Base-by-base conservation (phyloP, 345 rosid genomes). In the Carallia pectinifolia region DNA sequence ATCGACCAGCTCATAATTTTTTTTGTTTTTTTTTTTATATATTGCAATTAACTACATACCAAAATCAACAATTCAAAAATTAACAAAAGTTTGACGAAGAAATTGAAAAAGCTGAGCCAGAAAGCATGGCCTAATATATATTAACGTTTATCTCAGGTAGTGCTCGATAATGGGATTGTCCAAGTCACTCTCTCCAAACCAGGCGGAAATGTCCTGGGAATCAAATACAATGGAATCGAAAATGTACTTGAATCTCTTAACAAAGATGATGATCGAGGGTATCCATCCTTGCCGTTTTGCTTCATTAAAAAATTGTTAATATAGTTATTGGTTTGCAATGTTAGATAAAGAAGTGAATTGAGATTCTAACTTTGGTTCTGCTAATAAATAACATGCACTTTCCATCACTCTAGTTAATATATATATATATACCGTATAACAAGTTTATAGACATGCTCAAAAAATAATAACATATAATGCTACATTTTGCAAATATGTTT, bases 101-200 rank as follows among this genome's bases (percentile, higher is more conserved):
- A 40, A 8, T 40, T 40, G 47, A 13, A 40, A 9, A 40, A 40
- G 47, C 47, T 7, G 10, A 40, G 47, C 10, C 47, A 1, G 4
- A 44, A 44, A 44, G 16, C 5, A 7, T 8, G 48, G 9, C 4
- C 16, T 44, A 2, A 44, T 44, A 8, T 12, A 44, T 44, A 44
- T 44, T 10, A 12, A 3, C 13, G 9, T 44, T 44, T 4, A 1
- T 50, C 55, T 30, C 83, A 95, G 99, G 81, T 90, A 36, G 66
- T 85, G 61, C 76, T 95, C 37, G 88, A 81, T 61, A 95, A 95
- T 72, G 96, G 98, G 17, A 64, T 89, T 30, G 74, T 90, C 47
- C 73, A 68, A 84, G 79, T 95, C 52, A 86, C 85, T 1, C 50
- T 95, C 9, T 88, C 89, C 12, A 72, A 37, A 33, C 99, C 99